phyloP scores from a whole-genome alignment of 768 basidiomycete species.

The Asterophora parasitica region DNA sequence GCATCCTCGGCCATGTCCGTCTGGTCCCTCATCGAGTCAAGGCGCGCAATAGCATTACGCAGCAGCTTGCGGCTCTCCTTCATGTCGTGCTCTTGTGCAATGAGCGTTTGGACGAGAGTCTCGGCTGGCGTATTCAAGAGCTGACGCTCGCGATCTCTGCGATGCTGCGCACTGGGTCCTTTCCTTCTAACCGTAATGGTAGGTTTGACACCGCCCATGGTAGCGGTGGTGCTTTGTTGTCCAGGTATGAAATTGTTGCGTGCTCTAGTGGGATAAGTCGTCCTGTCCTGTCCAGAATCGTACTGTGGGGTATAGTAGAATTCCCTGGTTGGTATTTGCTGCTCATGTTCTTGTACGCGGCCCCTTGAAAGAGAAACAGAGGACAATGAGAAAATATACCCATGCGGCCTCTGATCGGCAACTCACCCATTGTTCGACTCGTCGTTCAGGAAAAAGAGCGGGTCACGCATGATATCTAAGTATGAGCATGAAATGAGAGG shows the following conservation, averaged over 20 bases:
- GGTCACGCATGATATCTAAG: not conserved
- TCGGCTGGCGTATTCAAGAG: conserved; percentile 22
- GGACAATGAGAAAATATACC: not conserved
- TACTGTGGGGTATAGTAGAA: not conserved
- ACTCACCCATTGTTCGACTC: conserved; percentile 11
- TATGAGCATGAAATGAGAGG: not conserved
- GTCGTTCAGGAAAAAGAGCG: not conserved
- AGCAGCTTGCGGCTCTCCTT: conserved; percentile 26
- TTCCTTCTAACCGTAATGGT: not conserved
- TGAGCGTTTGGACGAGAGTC: conserved; percentile 22
- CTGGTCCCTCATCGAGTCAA: conserved; percentile 18
- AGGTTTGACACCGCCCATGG: not conserved
- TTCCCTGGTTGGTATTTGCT: not conserved
- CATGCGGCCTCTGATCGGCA: too few species aligned
- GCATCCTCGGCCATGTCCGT: conserved; percentile 15
- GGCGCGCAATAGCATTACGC: conserved; percentile 21
- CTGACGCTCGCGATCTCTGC: conserved; percentile 21
- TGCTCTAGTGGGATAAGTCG: not conserved
- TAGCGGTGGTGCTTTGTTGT: conserved; percentile 3
- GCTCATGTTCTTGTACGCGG: not conserved
- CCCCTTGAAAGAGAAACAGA: conserved; percentile 1
- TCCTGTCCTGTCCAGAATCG: not conserved
- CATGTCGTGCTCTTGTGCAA: conserved; percentile 24
- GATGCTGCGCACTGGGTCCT: conserved; percentile 14
- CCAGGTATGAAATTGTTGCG: conserved; percentile 1